These are phyloP conservation scores for Jimgerdemannia lactiflua DNA, from an alignment of 192 early-diverging fungal genomes.

Conservation along the genomic window DNA sequence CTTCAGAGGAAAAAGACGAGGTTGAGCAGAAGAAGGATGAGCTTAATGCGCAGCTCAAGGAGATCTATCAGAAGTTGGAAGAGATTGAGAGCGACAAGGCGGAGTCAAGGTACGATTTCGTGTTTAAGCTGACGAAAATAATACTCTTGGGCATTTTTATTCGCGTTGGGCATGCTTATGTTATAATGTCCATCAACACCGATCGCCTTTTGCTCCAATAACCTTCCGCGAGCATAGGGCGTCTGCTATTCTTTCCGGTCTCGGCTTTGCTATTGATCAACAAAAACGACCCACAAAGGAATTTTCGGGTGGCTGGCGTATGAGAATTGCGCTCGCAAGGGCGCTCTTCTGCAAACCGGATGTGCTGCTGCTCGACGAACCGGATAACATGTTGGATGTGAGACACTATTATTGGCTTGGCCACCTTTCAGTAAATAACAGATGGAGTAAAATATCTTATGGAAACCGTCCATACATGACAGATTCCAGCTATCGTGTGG, in stretches of 20 bases:
- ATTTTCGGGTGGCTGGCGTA: slow-evolving; percentile 99
- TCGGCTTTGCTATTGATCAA: slow-evolving; percentile 82
- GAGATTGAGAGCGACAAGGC: slow-evolving; percentile 98
- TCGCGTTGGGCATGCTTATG: too few species aligned
- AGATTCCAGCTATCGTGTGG: slow-evolving; percentile 97
- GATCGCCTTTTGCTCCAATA: neutral
- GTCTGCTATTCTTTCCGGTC: slow-evolving; percentile 93
- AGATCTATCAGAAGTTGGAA: slow-evolving; percentile 80
- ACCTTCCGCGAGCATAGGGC: slow-evolving; percentile 52
- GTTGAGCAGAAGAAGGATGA: slow-evolving; percentile 53
- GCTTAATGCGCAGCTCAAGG: slow-evolving; percentile 63
- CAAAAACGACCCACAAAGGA: slow-evolving; percentile 87
- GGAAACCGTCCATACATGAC: neutral
- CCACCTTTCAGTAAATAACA: neutral
- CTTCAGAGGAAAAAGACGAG: slow-evolving; percentile 48
- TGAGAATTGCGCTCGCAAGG: slow-evolving; percentile 95
- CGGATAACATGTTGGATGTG: slow-evolving; percentile 84
- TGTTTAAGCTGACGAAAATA: neutral
- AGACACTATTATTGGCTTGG: neutral
- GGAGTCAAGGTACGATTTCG: slow-evolving; percentile 64
- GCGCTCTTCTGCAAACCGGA: slow-evolving; percentile 97
- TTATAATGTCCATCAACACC: neutral
- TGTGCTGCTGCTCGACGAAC: slow-evolving; percentile 88
- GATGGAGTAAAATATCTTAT: neutral
- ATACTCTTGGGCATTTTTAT: neutral